A percentile compares a stretch with the other conserved stretches of the same genome.
These are phyloP conservation scores for Cercospora zeae-maydis DNA, from an alignment of 2,329 filamentous ascomycete genomes.

Conservation along the genomic window DNA sequence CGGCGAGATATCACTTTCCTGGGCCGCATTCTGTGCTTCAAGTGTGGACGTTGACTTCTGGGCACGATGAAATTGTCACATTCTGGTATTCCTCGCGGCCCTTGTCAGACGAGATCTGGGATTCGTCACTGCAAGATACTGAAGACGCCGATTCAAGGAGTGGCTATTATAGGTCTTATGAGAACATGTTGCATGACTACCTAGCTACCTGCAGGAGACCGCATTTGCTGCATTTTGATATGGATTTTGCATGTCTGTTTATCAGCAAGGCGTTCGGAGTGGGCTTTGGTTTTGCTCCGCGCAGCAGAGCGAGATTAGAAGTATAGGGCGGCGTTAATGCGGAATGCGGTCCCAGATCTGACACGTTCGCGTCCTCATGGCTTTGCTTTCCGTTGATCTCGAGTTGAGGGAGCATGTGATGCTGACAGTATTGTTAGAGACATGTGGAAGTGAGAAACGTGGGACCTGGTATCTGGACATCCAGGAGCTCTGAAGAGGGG, in stretches of 20 bases:
- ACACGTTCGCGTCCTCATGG: background rate
- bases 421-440: background rate
- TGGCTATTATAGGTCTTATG: no score
- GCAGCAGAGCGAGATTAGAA: background rate
- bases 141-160: background rate
- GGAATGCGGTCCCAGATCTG: background rate
- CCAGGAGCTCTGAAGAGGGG: no score
- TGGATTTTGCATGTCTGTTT: background rate
- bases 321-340: background rate
- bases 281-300: background rate
- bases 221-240: background rate
- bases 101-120: no score
- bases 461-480: no score
- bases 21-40: background rate
- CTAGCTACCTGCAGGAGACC: background rate
- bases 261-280: background rate
- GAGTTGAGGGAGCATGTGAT: background rate
- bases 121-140: no score
- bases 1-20: background rate
- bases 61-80: no score
- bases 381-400: background rate
- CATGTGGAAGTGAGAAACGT: no score
- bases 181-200: background rate
- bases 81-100: no score
- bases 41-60: no score